A percentile compares a stretch with the other conserved stretches of the same genome.
Conservation (phyloP, 176 grass and related monocot species). For the Canna indica region DNA sequence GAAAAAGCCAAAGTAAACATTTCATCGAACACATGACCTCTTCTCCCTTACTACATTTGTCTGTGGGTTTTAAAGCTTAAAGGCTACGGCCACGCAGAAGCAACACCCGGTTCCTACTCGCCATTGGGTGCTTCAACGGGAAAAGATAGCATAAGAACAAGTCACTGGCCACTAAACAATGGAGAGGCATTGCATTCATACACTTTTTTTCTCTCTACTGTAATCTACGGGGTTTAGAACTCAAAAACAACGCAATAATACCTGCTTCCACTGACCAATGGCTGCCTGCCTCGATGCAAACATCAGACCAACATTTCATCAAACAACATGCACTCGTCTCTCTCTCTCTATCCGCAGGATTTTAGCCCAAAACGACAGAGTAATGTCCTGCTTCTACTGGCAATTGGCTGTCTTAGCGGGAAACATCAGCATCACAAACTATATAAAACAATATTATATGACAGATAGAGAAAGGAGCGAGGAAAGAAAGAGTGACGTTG, state of each 20-base stretch:
- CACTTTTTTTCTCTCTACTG: neutral
- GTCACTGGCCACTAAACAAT: no score
- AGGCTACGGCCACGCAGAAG: no score
- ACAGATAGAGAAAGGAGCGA: neutral
- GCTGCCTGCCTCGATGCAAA: no score
- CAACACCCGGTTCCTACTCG: no score
- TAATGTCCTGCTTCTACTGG: neutral
- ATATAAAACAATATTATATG: neutral
- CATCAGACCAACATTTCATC: neutral
- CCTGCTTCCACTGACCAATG: no score
- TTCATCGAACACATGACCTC: no score
- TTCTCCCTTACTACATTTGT: no score
- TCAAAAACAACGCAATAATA: neutral
- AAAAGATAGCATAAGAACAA: no score
- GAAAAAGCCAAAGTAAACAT: neutral
- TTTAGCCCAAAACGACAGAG: neutral
- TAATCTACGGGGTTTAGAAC: neutral
- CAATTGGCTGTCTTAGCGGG: neutral
- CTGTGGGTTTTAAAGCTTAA: no score
- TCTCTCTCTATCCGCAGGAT: neutral
- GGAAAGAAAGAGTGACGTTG: neutral
- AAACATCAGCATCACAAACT: neutral
- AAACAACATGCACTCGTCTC: neutral
- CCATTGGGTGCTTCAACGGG: no score
- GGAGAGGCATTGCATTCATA: neutral